Conservation (phyloP, 2,329 filamentous ascomycete species). For the Neopestalotiopsis sp. region DNA sequence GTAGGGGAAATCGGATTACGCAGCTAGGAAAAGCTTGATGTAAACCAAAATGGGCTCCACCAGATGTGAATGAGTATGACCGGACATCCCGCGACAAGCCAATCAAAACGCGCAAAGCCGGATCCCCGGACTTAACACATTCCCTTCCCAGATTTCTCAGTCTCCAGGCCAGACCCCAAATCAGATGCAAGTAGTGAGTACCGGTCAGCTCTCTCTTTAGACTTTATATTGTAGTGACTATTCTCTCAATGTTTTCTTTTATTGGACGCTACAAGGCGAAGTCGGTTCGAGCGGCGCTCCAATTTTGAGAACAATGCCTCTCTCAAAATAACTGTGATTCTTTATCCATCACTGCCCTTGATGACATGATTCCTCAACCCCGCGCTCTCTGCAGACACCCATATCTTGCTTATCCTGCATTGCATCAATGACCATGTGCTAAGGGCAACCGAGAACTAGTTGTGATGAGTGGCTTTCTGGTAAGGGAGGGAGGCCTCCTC, state of each 20-base stretch:
- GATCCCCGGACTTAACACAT: background rate
- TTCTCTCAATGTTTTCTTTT: too few species aligned
- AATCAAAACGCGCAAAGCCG: background rate
- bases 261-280: too few species aligned
- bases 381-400: background rate
- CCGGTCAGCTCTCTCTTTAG: too few species aligned
- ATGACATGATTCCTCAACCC: too few species aligned
- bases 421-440: background rate
- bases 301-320: too few species aligned
- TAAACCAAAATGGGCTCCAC: background rate
- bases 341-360: too few species aligned
- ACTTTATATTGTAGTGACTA: too few species aligned
- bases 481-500: background rate
- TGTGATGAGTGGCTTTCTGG: background rate
- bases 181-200: too few species aligned
- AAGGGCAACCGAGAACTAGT: background rate
- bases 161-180: background rate
- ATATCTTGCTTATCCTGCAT: background rate
- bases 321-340: too few species aligned
- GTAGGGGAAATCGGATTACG: background rate
- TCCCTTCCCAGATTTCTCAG: background rate
- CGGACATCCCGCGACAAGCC: background rate
- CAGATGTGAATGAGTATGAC: background rate
- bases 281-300: too few species aligned
- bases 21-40: conserved; percentile 1